Evolutionary conservation across 176 grass and related monocot species (phyloP), one percentile per base, ranked within the genome.

Genomic region (Dendrocalamus sinicus): DNA sequence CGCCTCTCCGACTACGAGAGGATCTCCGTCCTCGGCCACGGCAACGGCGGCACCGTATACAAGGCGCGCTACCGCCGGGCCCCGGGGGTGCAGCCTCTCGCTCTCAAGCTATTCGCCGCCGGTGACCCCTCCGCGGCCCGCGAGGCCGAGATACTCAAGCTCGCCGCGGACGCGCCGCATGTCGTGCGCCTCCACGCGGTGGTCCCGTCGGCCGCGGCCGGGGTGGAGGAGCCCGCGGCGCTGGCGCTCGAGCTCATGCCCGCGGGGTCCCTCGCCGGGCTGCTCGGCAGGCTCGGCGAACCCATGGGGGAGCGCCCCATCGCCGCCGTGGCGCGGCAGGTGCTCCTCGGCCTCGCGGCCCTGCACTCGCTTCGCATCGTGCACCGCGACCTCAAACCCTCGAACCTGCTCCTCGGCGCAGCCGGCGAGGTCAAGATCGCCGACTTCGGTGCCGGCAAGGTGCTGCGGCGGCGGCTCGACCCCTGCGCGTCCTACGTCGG

Each of bases 401-500:
- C 90, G 0, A 97, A 97, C 86, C 89, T 97, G 40, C 90, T 97
- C 13, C 48, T 94, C 22, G 88, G 88, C 78, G 60, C 81, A 24
- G 67, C 16, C 13, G 95, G 95, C 39, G 92, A 91, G 81, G 81
- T 97, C 3, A 97, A 97, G 89, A 94, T 97, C 67, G 90, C 92
- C 9, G 95, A 97, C 50, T 97, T 97, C 81, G 95, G 95, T 0
- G 84, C 91, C 0, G 92, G 94, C 23, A 97, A 97, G 85, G 89
- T 97, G 7, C 88, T 97, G 12, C 83, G 85, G 24, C 85, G 94
- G 16, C 86, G 85, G 0, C 86, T 97, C 7, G 92, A 97, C 78
- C 92, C 94, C 12, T 97, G 95, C 86, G 86, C 87, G 32, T 97
- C 95, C 28, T 94, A 94, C 82, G 90, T 97, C 10, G 95, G 95